phyloP scores from a whole-genome alignment of 148 eudicot genomes.

The Silene conica region DNA sequence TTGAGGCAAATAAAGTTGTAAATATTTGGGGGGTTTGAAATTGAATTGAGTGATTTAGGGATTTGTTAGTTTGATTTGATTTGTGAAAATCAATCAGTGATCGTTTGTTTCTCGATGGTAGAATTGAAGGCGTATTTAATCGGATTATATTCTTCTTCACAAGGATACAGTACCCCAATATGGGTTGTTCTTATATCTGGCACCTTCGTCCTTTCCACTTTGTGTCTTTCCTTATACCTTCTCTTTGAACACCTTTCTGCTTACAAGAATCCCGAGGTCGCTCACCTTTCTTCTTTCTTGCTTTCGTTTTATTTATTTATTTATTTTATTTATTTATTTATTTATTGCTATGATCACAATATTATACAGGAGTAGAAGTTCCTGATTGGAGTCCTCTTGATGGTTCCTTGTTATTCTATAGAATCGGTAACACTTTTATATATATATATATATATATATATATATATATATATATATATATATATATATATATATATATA shows the following conservation, averaged over 20 bases:
- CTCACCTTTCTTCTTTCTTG: neutral
- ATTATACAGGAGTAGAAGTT: slow-evolving; percentile 91
- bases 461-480: too few relatives aligned
- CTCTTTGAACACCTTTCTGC: slow-evolving; percentile 79
- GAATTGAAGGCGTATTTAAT: slow-evolving; percentile 31
- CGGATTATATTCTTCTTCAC: slow-evolving; percentile 9
- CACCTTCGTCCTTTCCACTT: slow-evolving; percentile 47
- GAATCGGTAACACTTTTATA: slow-evolving; percentile 85
- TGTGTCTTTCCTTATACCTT: slow-evolving; percentile 76
- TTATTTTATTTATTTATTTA: too few relatives aligned
- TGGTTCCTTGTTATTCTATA: slow-evolving; percentile 94
- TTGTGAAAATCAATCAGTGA: too few relatives aligned
- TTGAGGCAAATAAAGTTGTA: too few relatives aligned
- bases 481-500: too few relatives aligned
- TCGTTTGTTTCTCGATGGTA: neutral
- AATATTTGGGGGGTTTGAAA: slow-evolving; percentile 1
- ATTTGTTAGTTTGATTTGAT: too few relatives aligned
- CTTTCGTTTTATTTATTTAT: too few relatives aligned
- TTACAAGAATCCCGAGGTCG: slow-evolving; percentile 94
- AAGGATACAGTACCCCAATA: slow-evolving; percentile 45
- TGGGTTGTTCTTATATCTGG: slow-evolving; percentile 83
- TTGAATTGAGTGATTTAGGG: neutral
- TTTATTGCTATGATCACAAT: slow-evolving; percentile 23
- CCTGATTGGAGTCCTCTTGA: slow-evolving; percentile 85
- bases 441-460: too few relatives aligned